Evolutionary conservation across 345 rosid species (phyloP).

Genomic region (Salix brachista): DNA sequence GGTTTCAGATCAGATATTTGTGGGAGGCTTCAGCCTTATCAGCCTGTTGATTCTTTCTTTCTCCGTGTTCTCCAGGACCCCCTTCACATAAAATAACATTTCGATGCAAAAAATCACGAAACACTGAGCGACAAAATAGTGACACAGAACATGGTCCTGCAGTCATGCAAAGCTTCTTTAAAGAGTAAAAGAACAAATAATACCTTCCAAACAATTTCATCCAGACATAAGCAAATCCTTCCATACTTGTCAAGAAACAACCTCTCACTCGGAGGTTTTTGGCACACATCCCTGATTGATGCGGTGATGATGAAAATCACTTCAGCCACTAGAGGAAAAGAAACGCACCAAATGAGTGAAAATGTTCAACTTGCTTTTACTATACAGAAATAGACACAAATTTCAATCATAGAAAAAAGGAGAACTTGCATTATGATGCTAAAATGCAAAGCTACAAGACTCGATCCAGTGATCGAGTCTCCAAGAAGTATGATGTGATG

Average conservation of each 20-base stretch:
- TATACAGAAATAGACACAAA: no score
- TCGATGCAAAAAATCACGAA: not conserved
- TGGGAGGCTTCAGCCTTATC: slow-evolving; percentile 15
- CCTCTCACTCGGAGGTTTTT: slow-evolving; percentile 80
- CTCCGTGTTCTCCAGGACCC: slow-evolving; percentile 14
- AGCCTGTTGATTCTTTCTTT: slow-evolving; percentile 6
- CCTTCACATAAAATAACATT: not conserved
- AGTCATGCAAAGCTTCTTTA: not conserved
- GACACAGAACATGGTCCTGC: not conserved
- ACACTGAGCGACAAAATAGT: not conserved
- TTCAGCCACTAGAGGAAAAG: slow-evolving; percentile 56
- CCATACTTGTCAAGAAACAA: slow-evolving; percentile 85
- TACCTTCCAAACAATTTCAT: slow-evolving; percentile 84
- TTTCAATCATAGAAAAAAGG: no score
- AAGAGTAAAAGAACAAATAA: not conserved
- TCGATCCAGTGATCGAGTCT: no score
- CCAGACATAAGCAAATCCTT: slow-evolving; percentile 76
- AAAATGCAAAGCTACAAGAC: no score
- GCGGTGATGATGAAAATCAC: slow-evolving; percentile 67
- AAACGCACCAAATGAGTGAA: not conserved
- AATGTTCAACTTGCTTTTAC: no score
- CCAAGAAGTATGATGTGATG: no score
- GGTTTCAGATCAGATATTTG: not conserved
- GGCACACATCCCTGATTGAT: slow-evolving; percentile 75
- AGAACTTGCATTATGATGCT: no score